phyloP scores from a whole-genome alignment of 1,284 basidiomycete genomes.

The Pterulicium gracile region DNA sequence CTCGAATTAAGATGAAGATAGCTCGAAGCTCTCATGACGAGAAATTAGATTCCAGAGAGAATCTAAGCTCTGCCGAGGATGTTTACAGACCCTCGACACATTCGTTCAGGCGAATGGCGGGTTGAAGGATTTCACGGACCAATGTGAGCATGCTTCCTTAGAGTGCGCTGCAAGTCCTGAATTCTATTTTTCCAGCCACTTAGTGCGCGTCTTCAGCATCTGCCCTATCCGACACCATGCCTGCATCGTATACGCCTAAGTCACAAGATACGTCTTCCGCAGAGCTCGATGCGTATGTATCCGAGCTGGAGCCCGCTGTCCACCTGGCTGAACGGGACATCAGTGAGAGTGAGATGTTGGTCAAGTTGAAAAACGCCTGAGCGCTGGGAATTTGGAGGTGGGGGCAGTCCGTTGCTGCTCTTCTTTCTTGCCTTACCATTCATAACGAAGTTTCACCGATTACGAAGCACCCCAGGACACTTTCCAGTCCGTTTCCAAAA shows the following conservation, averaged over 20 bases:
- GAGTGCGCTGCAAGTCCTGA: too few species aligned
- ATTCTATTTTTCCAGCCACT: conserved; percentile 51
- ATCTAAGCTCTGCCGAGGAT: conserved; percentile 42
- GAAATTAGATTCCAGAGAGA: conserved; percentile 23
- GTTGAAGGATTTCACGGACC: conserved; percentile 59
- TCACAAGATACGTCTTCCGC: conserved; percentile 53
- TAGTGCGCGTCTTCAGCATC: conserved; percentile 63
- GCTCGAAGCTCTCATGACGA: conserved; percentile 57
- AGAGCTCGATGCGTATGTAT: conserved; percentile 58
- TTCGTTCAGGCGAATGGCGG: conserved; percentile 61
- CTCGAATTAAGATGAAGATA: conserved; percentile 63
- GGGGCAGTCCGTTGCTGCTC: conserved; percentile 55
- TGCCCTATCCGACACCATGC: conserved; percentile 48
- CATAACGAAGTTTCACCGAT: conserved; percentile 37
- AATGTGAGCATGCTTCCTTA: conserved; percentile 62
- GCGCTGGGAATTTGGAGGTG: too few species aligned
- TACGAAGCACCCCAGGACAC: conserved; percentile 53
- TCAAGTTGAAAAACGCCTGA: conserved; percentile 55
- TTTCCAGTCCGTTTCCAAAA: conserved; percentile 41
- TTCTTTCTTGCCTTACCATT: too few species aligned
- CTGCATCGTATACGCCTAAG: conserved; percentile 33
- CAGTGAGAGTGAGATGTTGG: conserved; percentile 59
- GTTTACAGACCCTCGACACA: conserved; percentile 43
- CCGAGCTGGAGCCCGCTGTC: conserved; percentile 73
- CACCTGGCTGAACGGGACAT: conserved; percentile 70